A percentile compares a stretch with the other conserved stretches of the same genome.
These are phyloP conservation scores for Cercospora beticola DNA, from an alignment of 2,329 filamentous ascomycete genomes.

Conservation along the genomic window DNA sequence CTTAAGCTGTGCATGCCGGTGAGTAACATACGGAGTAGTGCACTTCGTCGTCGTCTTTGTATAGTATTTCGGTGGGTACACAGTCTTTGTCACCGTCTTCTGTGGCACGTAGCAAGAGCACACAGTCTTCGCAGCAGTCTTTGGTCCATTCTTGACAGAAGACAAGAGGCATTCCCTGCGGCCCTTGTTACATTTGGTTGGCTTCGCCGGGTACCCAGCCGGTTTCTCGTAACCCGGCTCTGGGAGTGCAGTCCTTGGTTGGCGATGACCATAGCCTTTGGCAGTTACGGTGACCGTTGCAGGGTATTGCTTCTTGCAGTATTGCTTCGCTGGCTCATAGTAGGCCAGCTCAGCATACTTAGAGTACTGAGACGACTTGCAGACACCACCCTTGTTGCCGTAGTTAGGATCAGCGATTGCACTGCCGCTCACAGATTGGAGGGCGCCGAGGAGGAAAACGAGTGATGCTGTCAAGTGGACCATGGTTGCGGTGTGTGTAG, in stretches of 20 bases:
- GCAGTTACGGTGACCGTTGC: neutral
- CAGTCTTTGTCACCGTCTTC: neutral
- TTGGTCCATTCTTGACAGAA: neutral
- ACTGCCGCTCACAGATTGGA: neutral
- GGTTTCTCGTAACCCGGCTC: neutral
- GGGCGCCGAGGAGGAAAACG: neutral
- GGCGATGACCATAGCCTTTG: neutral
- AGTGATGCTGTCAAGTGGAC: neutral
- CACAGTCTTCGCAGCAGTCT: neutral
- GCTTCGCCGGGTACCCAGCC: neutral
- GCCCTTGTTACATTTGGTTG: neutral
- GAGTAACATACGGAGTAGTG: neutral
- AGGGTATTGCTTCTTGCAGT: neutral
- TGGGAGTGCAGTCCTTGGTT: neutral
- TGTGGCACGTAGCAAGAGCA: conserved; percentile 1
- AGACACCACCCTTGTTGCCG: neutral
- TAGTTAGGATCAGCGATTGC: neutral
- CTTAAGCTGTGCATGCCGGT: neutral
- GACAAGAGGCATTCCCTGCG: neutral
- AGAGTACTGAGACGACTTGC: neutral
- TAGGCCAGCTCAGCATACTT: neutral
- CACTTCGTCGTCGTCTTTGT: neutral
- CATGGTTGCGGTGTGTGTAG: neutral
- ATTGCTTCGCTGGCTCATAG: conserved; percentile 1
- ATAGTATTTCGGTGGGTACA: neutral